phyloP scores from a whole-genome alignment of 2,329 filamentous ascomycete genomes.

The Fusarium nelsonii region DNA sequence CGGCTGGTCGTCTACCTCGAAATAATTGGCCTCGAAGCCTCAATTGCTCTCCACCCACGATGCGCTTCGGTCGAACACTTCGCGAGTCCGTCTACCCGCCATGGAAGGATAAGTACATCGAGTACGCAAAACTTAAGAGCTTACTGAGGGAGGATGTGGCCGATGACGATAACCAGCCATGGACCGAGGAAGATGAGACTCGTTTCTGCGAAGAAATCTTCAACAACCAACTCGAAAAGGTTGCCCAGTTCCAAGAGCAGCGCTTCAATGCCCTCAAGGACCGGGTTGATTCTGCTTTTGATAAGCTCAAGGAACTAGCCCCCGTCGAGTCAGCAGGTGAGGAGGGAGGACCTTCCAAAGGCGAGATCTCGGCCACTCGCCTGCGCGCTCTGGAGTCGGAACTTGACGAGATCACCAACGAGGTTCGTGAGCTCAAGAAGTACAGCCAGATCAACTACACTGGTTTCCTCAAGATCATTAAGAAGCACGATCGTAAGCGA shows the following conservation, averaged over 20 bases:
- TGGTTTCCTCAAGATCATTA: slow-evolving; percentile 96
- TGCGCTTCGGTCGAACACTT: slow-evolving; percentile 95
- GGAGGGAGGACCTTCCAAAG: slow-evolving; percentile 64
- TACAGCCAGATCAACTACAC: slow-evolving; percentile 98
- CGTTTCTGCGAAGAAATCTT: slow-evolving; percentile 95
- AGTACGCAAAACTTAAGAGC: slow-evolving; percentile 92
- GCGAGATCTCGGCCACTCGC: slow-evolving; percentile 62
- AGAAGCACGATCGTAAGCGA: slow-evolving; percentile 97
- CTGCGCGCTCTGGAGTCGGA: slow-evolving; percentile 81
- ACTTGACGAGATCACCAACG: slow-evolving; percentile 88
- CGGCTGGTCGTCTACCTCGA: slow-evolving; percentile 11
- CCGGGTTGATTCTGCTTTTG: slow-evolving; percentile 67
- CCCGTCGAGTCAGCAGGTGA: slow-evolving; percentile 59
- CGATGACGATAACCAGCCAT: slow-evolving; percentile 71
- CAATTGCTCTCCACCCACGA: slow-evolving; percentile 54
- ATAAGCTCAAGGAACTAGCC: slow-evolving; percentile 84
- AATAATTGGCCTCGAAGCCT: slow-evolving; percentile 20
- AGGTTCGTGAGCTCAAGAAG: slow-evolving; percentile 92
- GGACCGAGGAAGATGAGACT: slow-evolving; percentile 95
- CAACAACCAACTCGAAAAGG: slow-evolving; percentile 95
- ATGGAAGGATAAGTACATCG: slow-evolving; percentile 95
- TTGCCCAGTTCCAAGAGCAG: slow-evolving; percentile 86
- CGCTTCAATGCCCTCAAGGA: slow-evolving; percentile 72
- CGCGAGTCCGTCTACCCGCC: slow-evolving; percentile 82
- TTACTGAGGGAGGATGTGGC: slow-evolving; percentile 83